phyloP scores from a whole-genome alignment of 2,329 filamentous ascomycete genomes.

The Rutstroemia sp. region DNA sequence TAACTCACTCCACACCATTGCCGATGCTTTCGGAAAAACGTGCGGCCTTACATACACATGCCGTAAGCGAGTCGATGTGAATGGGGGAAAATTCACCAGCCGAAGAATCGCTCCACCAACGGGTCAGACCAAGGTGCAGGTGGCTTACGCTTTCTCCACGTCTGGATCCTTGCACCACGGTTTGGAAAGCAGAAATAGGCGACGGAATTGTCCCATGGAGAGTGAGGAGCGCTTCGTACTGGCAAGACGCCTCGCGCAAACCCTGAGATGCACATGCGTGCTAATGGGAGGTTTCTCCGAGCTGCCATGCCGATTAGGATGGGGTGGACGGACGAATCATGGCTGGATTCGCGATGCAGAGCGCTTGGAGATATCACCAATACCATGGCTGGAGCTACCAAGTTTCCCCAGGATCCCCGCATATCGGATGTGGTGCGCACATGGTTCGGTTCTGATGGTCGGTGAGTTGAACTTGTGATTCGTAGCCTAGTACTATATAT shows the following conservation, averaged over 20 bases:
- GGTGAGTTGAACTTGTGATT: not conserved
- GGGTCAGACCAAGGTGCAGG: not conserved
- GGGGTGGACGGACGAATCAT: not conserved
- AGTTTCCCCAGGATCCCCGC: constrained; percentile 10
- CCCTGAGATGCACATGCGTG: not conserved
- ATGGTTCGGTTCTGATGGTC: not conserved
- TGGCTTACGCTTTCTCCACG: not conserved
- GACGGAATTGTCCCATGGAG: not conserved
- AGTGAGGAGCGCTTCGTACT: too few relatives aligned
- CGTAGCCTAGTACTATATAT: not conserved
- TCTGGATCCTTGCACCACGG: not conserved
- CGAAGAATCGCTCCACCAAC: not conserved
- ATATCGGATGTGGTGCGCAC: not conserved
- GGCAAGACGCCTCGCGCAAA: not conserved
- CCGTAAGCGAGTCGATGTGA: not conserved
- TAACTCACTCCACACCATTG: not conserved
- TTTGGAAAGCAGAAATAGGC: not conserved
- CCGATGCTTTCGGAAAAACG: not conserved
- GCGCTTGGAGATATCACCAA: not conserved
- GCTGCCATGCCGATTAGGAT: not conserved
- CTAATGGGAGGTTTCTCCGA: not conserved
- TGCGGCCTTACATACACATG: not conserved
- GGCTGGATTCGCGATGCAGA: not conserved
- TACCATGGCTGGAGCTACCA: not conserved
- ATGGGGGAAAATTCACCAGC: constrained; percentile 2